phyloP scores from a whole-genome alignment of 768 basidiomycete genomes.

The Leccinum sublutescens region DNA sequence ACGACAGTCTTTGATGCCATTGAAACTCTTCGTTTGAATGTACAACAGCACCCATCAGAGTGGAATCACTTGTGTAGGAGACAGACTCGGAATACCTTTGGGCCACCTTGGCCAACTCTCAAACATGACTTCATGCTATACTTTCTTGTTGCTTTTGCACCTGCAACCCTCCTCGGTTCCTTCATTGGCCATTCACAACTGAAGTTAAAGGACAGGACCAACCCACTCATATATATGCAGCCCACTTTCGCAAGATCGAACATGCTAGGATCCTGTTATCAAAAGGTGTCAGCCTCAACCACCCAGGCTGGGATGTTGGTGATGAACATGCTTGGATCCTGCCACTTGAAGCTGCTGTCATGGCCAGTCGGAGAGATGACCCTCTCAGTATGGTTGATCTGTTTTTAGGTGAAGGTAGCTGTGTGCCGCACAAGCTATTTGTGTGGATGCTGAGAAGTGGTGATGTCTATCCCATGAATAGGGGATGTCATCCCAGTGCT shows the following conservation, averaged over 20 bases:
- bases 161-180: not conserved
- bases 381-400: not conserved
- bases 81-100: not conserved
- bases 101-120: not conserved
- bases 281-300: not conserved
- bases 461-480: too few species aligned
- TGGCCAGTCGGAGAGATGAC: too few species aligned
- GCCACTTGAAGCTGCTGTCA: not conserved
- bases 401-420: not conserved
- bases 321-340: not conserved
- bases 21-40: not conserved
- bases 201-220: not conserved
- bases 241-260: not conserved
- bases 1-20: not conserved
- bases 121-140: not conserved
- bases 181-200: not conserved
- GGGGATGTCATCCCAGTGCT: too few species aligned
- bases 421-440: not conserved
- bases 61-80: not conserved
- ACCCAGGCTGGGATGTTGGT: not conserved
- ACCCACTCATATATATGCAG: not conserved
- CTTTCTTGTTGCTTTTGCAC: not conserved
- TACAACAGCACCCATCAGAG: not conserved
- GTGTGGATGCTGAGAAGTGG: too few species aligned
- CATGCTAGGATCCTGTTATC: not conserved